Evolutionary conservation across 371 early-diverging fungal genomes (phyloP).

Genomic region (Mycotypha africana): DNA sequence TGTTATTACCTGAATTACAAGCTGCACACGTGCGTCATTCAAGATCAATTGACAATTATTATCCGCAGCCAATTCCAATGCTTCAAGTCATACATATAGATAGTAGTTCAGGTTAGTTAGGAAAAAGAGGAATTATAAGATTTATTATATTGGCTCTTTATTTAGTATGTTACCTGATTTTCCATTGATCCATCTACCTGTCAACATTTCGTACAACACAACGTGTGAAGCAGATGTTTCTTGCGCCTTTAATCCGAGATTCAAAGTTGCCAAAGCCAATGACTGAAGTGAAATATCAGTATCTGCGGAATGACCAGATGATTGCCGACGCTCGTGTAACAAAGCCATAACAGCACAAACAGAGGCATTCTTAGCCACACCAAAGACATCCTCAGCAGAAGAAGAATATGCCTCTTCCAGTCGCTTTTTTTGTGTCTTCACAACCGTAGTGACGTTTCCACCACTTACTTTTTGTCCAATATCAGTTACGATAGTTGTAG

Average conservation of each 20-base stretch:
- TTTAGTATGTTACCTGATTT: conserved; percentile 24
- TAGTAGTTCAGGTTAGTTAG: too few relatives aligned
- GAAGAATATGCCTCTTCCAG: conserved; percentile 10
- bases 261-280: conserved; percentile 27
- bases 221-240: conserved; percentile 14
- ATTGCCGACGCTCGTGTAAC: conserved; percentile 25
- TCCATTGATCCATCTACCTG: conserved; percentile 24
- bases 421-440: not conserved
- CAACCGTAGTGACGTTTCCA: not conserved
- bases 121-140: too few relatives aligned
- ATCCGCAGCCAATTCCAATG: conserved; percentile 32
- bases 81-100: conserved; percentile 4
- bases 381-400: conserved; percentile 27
- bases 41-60: conserved; percentile 34
- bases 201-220: conserved; percentile 24
- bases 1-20: conserved; percentile 29
- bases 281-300: conserved; percentile 22
- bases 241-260: conserved; percentile 20
- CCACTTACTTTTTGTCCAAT: not conserved
- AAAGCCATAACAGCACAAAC: conserved; percentile 35
- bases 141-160: too few relatives aligned
- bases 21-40: conserved; percentile 22
- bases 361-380: conserved; percentile 33
- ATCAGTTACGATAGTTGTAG: not conserved
- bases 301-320: conserved; percentile 12